phyloP scores from a whole-genome alignment of 2,329 filamentous ascomycete genomes.

The Metarhizium brunneum region DNA sequence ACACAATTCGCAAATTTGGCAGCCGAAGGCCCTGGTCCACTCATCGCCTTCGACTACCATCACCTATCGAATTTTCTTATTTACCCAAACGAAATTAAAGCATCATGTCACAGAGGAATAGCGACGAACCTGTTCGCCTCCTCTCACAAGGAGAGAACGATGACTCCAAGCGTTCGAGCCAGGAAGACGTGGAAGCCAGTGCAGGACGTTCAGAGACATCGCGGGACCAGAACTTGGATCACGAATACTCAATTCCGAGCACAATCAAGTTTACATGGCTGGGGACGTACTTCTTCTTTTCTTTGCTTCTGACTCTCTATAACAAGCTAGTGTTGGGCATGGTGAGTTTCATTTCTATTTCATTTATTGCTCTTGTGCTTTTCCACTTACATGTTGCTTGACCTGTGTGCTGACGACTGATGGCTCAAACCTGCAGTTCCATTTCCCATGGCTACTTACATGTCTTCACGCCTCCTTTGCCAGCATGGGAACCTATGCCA shows the following conservation, averaged over 20 bases:
- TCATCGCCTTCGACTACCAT: neutral
- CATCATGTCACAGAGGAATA: slow-evolving; percentile 23
- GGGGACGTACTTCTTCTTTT: slow-evolving; percentile 42
- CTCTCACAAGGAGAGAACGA: slow-evolving; percentile 21
- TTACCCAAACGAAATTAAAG: neutral
- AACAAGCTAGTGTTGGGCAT: slow-evolving; percentile 49
- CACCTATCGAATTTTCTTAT: neutral
- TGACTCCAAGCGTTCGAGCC: slow-evolving; percentile 18
- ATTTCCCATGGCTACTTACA: slow-evolving; percentile 52
- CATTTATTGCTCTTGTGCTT: neutral
- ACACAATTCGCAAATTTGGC: neutral
- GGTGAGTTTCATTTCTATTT: slow-evolving; percentile 22
- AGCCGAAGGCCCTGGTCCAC: neutral
- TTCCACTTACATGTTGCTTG: neutral
- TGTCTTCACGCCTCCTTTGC: slow-evolving; percentile 49
- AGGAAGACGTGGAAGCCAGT: slow-evolving; percentile 22
- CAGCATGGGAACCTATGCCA: slow-evolving; percentile 43
- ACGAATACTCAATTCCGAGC: slow-evolving; percentile 35
- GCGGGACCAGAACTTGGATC: slow-evolving; percentile 27
- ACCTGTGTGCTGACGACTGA: neutral
- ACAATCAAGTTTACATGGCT: slow-evolving; percentile 40
- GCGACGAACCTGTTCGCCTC: slow-evolving; percentile 21
- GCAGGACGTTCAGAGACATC: slow-evolving; percentile 17
- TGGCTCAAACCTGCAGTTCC: slow-evolving; percentile 30
- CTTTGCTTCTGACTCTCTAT: slow-evolving; percentile 42